Evolutionary conservation across 75 land plant genomes (phyloP), one percentile per base, ranked within the genome.

Genomic region (Gnetum montanum): DNA sequence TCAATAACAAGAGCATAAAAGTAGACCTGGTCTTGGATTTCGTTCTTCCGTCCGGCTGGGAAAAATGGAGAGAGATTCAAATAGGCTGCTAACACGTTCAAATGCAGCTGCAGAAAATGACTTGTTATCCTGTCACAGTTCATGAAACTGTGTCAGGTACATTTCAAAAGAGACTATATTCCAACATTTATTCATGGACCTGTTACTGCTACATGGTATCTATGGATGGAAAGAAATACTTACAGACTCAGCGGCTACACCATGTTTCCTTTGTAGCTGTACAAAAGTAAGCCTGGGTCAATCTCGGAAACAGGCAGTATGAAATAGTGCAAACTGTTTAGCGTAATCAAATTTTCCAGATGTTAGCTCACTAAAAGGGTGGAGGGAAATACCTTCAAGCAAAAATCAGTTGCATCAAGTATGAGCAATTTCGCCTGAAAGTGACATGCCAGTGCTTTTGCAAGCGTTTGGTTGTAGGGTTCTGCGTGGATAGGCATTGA

Each of bases 261-360:
- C 88, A 73, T 84, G 76, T 75, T 86, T 86, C 62, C 73, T 76
- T 55, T 79, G 82, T 16, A 86, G 62, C 91, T 82, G 79, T 28
- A 61, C 0, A 8, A 57, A 23, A 58, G 22, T n/a, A n/a, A n/a
- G n/a, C n/a, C n/a, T n/a, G n/a, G n/a, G n/a, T n/a, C n/a, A n/a
- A n/a, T n/a, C n/a, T n/a, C n/a, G n/a, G n/a, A n/a, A n/a, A n/a
- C n/a, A n/a, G n/a, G n/a, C n/a, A n/a, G n/a, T n/a, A n/a, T n/a
- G n/a, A n/a, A n/a, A n/a, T n/a, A n/a, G n/a, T n/a, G n/a, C n/a
- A n/a, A n/a, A n/a, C n/a, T n/a, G n/a, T n/a, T n/a, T n/a, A n/a
- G n/a, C n/a, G n/a, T n/a, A n/a, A n/a, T n/a, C n/a, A n/a, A n/a
- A n/a, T n/a, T n/a, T n/a, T n/a, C n/a, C n/a, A n/a, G n/a, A n/a